Percentiles rank a stretch among this genome's conserved stretches.
Evolutionary conservation across 805 yeast genomes (phyloP).

Genomic region (Naumovozyma castellii): DNA sequence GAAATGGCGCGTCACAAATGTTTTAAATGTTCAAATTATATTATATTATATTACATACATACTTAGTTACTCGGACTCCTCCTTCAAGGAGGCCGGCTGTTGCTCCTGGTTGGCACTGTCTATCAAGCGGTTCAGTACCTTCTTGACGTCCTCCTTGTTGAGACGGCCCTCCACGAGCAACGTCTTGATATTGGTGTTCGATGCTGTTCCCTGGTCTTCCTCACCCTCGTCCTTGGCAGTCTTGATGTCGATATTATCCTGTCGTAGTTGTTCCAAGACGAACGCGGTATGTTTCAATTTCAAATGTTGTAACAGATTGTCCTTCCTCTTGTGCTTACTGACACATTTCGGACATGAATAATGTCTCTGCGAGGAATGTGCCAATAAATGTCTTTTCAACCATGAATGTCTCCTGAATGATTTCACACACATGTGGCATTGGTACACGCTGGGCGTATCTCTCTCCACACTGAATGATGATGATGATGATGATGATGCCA

Average conservation of each 20-base stretch:
- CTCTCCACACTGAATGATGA: not conserved
- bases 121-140: constrained; percentile 13
- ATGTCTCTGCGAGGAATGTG: constrained; percentile 22
- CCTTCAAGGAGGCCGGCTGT: too few relatives aligned
- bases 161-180: constrained; percentile 14
- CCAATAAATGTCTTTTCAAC: constrained; percentile 25
- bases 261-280: not conserved
- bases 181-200: constrained; percentile 10
- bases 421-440: constrained; percentile 22
- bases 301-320: constrained; percentile 27
- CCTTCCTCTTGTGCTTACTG: constrained; percentile 28
- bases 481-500: not conserved
- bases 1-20: not conserved
- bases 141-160: constrained; percentile 20
- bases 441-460: constrained; percentile 8
- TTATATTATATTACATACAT: too few relatives aligned
- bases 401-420: constrained; percentile 26
- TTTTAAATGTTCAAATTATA: not conserved
- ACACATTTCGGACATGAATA: constrained; percentile 26
- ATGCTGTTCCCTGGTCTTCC: constrained; percentile 1
- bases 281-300: constrained; percentile 22
- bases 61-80: not conserved
- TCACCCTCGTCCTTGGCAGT: constrained; percentile 1
- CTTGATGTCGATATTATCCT: not conserved
- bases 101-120: not conserved